Evolutionary conservation across 1,139 yeast genomes (phyloP), one percentile per base, ranked within the genome.

Genomic region (Saccharomyces hybrid): DNA sequence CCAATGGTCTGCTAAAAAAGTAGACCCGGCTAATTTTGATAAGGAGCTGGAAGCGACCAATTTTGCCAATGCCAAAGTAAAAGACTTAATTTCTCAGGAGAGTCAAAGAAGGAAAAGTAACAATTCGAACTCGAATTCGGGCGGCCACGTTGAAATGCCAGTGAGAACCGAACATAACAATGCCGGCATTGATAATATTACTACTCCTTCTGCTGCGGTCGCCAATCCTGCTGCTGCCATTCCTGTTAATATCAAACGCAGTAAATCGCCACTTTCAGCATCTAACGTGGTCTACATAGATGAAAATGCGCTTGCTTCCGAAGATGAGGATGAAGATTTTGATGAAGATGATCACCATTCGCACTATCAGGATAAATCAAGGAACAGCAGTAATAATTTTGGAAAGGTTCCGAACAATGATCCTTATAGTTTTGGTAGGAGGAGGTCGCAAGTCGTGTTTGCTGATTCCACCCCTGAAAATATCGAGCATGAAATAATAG

Each of bases 1-100:
- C 57, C 95, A 93, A 67, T 91, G 98, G 98, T 89, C 91, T 28
- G 95, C 91, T 6, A 78, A 84, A 57, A 73, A 77, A 51, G 81
- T 79, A 14, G 79, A 77, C 52, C 70, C 78, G 8, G 81, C 77
- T 57, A 73, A 72, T 56, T 82, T 82, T 57, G 78, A 75, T 32
- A 75, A 60, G 32, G 69, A 71, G 53, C 64, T 75, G 47, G 68
- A 66, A 38, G 55, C 60, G 9, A 62, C 68, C 5, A 67, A 68
- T 54, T 63, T 65, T 21, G 65, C 70, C 26, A 73, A 67, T 57
- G 70, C 68, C 27, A 69, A 70, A 59, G 75, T 73, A 42, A 69
- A 71, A 58, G 70, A 72, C 62, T 70, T 75, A 12, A 60, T 57
- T 42, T 56, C 60, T 8, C 61, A 57, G 34, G 62, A 61, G 47